Evolutionary conservation across 257 asterid species (phyloP).

Genomic region (Lycium ferocissimum): DNA sequence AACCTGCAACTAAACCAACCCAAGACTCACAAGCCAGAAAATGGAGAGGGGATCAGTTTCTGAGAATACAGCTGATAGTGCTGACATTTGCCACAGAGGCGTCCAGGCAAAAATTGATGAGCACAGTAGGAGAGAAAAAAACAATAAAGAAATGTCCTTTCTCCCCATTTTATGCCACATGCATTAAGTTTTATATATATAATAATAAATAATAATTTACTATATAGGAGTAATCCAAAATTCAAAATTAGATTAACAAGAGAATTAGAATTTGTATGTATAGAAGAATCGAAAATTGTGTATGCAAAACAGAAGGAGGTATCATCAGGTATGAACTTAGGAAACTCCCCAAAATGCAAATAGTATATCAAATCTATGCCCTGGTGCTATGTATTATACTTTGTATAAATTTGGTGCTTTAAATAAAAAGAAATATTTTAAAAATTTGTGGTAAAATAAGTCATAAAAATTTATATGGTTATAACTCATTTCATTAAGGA

Average conservation of each 20-base stretch:
- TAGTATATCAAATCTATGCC: no score
- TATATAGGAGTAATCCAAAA: neutral
- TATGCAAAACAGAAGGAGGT: neutral
- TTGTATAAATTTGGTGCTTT: no score
- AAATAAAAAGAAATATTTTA: no score
- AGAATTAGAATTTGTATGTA: neutral
- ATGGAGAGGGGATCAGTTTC: conserved; percentile 25
- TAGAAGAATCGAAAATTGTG: no score
- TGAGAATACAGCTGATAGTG: conserved; percentile 22
- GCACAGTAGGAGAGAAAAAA: neutral
- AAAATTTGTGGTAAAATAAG: no score
- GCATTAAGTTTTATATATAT: neutral
- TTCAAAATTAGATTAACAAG: neutral
- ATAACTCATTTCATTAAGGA: no score
- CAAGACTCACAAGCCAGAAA: conserved; percentile 17
- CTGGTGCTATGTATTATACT: no score
- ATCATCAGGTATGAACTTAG: neutral
- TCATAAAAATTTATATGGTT: no score
- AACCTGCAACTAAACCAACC: conserved; percentile 23
- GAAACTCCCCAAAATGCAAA: neutral
- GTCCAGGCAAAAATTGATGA: conserved; percentile 12
- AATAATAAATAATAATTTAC: neutral
- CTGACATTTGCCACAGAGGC: conserved; percentile 27
- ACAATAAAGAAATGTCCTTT: conserved; percentile 14
- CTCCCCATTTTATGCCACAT: neutral